Percentiles rank a stretch among this genome's conserved stretches.
These are phyloP conservation scores for Berkeleyomyces basicola DNA, from an alignment of 2,329 filamentous ascomycete species.

Conservation along the genomic window DNA sequence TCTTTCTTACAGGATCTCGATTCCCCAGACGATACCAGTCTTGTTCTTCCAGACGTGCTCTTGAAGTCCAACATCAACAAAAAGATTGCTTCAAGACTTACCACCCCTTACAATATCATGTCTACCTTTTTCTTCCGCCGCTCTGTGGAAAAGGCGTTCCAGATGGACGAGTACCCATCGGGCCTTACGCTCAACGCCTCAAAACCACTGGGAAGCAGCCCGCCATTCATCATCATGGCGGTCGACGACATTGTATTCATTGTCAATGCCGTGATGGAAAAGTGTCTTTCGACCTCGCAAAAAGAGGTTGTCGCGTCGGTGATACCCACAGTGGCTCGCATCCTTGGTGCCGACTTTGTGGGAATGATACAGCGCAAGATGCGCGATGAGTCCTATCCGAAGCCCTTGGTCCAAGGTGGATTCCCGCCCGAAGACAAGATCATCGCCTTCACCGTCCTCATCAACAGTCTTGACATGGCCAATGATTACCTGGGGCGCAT, in stretches of 20 bases:
- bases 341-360: constrained; percentile 79
- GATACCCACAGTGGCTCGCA: constrained; percentile 59
- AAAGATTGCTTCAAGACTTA: constrained; percentile 61
- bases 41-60: constrained; percentile 58
- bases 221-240: constrained; percentile 83
- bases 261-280: constrained; percentile 77
- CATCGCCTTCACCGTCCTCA: constrained; percentile 75
- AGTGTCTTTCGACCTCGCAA: constrained; percentile 75
- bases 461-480: constrained; percentile 89
- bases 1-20: constrained; percentile 29
- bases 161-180: constrained; percentile 74
- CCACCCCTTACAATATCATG: constrained; percentile 75
- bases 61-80: constrained; percentile 61
- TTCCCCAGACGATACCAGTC: constrained; percentile 34
- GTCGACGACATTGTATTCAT: constrained; percentile 99
- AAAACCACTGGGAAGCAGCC: constrained; percentile 55
- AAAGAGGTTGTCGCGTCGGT: constrained; percentile 60
- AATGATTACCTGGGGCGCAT: constrained; percentile 85
- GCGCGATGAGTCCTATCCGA: constrained; percentile 88
- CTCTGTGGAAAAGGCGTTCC: constrained; percentile 94
- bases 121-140: constrained; percentile 93
- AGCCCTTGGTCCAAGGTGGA: constrained; percentile 57
- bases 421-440: constrained; percentile 79
- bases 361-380: constrained; percentile 97
- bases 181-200: constrained; percentile 63